These are phyloP conservation scores for Senna siamea DNA, from an alignment of 306 rosid genomes.

Conservation along the genomic window DNA sequence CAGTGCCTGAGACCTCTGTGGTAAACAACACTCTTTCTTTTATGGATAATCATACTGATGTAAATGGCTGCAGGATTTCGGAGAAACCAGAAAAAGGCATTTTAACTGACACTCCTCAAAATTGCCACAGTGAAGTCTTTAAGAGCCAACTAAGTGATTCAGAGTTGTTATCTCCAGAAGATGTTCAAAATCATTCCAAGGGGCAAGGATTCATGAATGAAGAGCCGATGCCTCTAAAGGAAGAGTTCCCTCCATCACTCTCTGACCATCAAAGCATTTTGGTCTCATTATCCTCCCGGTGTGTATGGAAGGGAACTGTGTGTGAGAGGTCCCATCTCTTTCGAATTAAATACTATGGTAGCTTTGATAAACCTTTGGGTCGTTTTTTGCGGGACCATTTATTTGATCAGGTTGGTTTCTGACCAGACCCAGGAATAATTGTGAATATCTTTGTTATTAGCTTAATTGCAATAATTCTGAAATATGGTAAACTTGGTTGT, in stretches of 20 bases:
- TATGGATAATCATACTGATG: conserved; percentile 43
- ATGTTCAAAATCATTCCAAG: conserved; percentile 47
- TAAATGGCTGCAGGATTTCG: conserved; percentile 40
- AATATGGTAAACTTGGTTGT: conserved; percentile 31
- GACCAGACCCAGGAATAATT: conserved; percentile 31
- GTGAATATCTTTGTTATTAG: conserved; percentile 17
- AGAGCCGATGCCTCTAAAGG: conserved; percentile 51
- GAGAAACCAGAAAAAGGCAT: conserved; percentile 48
- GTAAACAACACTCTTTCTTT: conserved; percentile 36
- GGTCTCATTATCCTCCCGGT: conserved; percentile 93
- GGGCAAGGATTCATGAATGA: conserved; percentile 46
- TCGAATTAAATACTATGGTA: conserved; percentile 97
- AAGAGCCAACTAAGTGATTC: conserved; percentile 45
- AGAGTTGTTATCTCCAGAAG: conserved; percentile 46
- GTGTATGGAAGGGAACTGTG: conserved; percentile 96
- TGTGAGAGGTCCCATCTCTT: conserved; percentile 96
- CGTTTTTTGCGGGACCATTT: conserved; percentile 87
- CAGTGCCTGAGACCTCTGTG: conserved; percentile 44
- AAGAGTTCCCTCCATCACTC: conserved; percentile 89
- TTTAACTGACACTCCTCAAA: conserved; percentile 39
- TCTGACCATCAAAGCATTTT: conserved; percentile 95
- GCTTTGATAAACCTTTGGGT: conserved; percentile 90
- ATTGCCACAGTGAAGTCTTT: conserved; percentile 44
- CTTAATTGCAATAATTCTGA: conserved; percentile 31
- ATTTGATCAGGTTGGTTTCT: conserved; percentile 82